Conservation (phyloP, 495 filamentous ascomycete species). For the Aspergillus nanangensis region DNA sequence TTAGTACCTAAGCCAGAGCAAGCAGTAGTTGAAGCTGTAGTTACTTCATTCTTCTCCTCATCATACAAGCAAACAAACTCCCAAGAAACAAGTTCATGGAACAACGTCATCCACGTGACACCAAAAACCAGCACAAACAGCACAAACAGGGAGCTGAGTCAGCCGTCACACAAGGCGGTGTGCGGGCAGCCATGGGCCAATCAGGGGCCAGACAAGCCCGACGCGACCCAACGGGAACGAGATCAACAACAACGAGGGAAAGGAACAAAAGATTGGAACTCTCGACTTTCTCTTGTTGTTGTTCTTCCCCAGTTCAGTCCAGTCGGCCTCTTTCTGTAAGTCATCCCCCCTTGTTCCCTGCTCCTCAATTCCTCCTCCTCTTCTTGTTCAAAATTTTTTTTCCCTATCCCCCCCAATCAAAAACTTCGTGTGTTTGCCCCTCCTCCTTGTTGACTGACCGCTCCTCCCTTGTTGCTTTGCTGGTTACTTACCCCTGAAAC, state of each 20-base stretch:
- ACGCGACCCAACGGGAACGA: slow-evolving; percentile 36
- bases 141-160: slow-evolving; percentile 19
- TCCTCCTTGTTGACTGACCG: slow-evolving; percentile 30
- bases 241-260: background rate
- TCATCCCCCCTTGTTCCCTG: slow-evolving; percentile 1
- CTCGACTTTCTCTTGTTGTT: no score
- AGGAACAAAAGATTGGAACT: background rate
- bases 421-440: slow-evolving; percentile 7
- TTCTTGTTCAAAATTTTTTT: no score
- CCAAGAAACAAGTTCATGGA: background rate
- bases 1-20: no score
- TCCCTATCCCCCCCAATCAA: slow-evolving; percentile 12
- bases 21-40: background rate
- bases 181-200: slow-evolving; percentile 21
- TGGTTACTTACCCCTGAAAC: slow-evolving; percentile 31
- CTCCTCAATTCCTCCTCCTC: slow-evolving; percentile 20
- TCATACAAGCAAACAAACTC: no score
- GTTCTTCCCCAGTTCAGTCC: no score
- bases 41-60: no score
- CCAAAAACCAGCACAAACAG: slow-evolving; percentile 16
- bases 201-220: slow-evolving; percentile 15
- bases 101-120: slow-evolving; percentile 12
- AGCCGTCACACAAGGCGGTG: slow-evolving; percentile 13
- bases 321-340: background rate
- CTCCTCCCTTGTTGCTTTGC: slow-evolving; percentile 24